Evolutionary conservation across 2,329 filamentous ascomycete genomes (phyloP).

Genomic region (Aspergillus arachidicola): DNA sequence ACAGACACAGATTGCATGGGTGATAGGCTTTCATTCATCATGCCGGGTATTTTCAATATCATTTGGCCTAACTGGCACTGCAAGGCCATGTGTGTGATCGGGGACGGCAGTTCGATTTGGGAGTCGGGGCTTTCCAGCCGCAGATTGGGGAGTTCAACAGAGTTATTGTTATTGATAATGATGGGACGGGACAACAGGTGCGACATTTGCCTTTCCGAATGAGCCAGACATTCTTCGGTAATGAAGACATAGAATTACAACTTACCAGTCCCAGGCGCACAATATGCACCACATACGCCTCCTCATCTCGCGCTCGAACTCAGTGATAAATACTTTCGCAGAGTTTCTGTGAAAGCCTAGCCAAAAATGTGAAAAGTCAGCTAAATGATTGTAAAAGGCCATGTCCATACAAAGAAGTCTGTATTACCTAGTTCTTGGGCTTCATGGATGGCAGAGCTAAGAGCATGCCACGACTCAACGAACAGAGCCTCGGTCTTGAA

Average conservation of each 20-base stretch:
- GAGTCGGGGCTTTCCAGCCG: slow-evolving; percentile 35
- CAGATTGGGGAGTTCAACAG: slow-evolving; percentile 45
- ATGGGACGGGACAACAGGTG: slow-evolving; percentile 48
- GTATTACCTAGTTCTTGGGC: slow-evolving; percentile 52
- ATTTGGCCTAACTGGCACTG: slow-evolving; percentile 42
- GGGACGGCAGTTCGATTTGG: slow-evolving; percentile 44
- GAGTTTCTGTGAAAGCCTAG: slow-evolving; percentile 41
- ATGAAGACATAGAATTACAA: slow-evolving; percentile 10
- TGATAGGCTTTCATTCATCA: slow-evolving; percentile 15
- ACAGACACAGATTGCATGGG: slow-evolving; percentile 32
- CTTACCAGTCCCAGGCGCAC: slow-evolving; percentile 53
- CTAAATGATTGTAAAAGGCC: neutral
- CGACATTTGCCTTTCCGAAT: slow-evolving; percentile 42
- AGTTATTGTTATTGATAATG: slow-evolving; percentile 47
- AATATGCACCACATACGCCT: slow-evolving; percentile 51
- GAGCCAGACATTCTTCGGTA: neutral
- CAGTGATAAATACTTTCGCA: slow-evolving; percentile 38
- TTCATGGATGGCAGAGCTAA: slow-evolving; percentile 49
- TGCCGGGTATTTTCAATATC: slow-evolving; percentile 26
- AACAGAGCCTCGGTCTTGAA: slow-evolving; percentile 52
- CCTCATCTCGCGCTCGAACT: slow-evolving; percentile 53
- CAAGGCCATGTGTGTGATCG: slow-evolving; percentile 47
- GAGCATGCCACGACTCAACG: slow-evolving; percentile 53
- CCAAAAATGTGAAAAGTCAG: neutral
- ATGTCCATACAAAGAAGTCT: neutral